Percentiles rank a stretch among this genome's conserved stretches.
Conservation (phyloP, 805 yeast species). For the Lachancea quebecensis region DNA sequence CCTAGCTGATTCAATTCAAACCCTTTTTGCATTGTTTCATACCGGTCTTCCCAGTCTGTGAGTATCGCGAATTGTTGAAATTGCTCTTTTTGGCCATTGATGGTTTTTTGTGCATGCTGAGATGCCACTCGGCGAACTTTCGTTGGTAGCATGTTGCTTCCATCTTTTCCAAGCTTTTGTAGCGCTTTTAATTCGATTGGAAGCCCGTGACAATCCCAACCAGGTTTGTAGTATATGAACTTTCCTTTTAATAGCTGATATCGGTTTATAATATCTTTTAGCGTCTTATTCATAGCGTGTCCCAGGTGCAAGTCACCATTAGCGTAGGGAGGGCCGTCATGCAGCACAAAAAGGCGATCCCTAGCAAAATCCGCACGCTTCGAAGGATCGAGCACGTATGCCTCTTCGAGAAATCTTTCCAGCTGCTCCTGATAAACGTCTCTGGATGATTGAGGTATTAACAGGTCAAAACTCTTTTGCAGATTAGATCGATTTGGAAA, state of each 20-base stretch:
- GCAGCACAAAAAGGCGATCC: constrained; percentile 55
- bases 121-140: constrained; percentile 63
- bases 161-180: constrained; percentile 34
- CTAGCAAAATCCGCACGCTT: constrained; percentile 19
- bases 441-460: constrained; percentile 48
- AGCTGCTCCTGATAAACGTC: constrained; percentile 63
- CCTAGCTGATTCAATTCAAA: constrained; percentile 72
- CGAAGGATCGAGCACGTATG: constrained; percentile 11
- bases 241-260: constrained; percentile 57
- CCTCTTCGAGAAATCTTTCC: constrained; percentile 15
- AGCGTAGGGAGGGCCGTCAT: constrained; percentile 99
- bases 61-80: constrained; percentile 71
- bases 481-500: constrained; percentile 57
- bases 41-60: constrained; percentile 73
- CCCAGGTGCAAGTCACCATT: constrained; percentile 90
- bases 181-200: constrained; percentile 91
- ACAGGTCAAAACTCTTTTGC: constrained; percentile 36
- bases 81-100: constrained; percentile 52
- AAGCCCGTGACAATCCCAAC: constrained; percentile 99
- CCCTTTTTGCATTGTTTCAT: constrained; percentile 61
- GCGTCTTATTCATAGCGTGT: constrained; percentile 83
- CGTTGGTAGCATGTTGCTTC: constrained; percentile 31
- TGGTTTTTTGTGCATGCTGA: constrained; percentile 61
- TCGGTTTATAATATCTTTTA: constrained; percentile 80
- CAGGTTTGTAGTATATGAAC: constrained; percentile 70